Conservation (phyloP, 202 grass and related monocot species). For the Thinopyrum obtusiflorum region DNA sequence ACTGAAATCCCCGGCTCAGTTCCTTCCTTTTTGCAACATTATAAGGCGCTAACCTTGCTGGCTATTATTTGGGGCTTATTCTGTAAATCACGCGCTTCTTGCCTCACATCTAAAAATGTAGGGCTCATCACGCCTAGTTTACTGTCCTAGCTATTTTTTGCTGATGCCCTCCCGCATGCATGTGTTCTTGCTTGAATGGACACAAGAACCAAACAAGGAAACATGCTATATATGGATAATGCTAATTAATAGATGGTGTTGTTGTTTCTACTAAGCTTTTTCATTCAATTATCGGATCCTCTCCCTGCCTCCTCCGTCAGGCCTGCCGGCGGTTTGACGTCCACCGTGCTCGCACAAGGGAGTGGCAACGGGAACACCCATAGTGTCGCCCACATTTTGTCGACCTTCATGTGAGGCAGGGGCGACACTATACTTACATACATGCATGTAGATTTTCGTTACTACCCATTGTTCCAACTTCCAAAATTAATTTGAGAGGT, state of each 20-base stretch:
- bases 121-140: not conserved
- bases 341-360: constrained; percentile 22
- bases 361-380: not conserved
- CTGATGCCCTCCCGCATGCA: not conserved
- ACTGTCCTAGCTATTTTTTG: not conserved
- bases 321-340: constrained; percentile 22
- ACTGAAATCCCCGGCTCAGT: too few species aligned
- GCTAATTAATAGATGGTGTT: constrained; percentile 38
- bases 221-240: constrained; percentile 32
- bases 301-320: not conserved
- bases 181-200: not conserved
- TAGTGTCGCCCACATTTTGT: not conserved
- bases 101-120: not conserved
- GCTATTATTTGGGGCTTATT: not conserved
- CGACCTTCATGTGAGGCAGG: not conserved
- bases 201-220: constrained; percentile 24
- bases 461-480: not conserved
- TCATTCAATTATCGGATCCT: not conserved
- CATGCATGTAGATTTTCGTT: not conserved
- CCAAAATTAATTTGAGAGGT: constrained; percentile 19
- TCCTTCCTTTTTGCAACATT: not conserved
- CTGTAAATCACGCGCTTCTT: not conserved
- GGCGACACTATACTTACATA: not conserved
- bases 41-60: not conserved
- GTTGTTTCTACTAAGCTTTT: not conserved